Evolutionary conservation across 768 basidiomycete species (phyloP).

Genomic region (Boletus subcaerulescens): DNA sequence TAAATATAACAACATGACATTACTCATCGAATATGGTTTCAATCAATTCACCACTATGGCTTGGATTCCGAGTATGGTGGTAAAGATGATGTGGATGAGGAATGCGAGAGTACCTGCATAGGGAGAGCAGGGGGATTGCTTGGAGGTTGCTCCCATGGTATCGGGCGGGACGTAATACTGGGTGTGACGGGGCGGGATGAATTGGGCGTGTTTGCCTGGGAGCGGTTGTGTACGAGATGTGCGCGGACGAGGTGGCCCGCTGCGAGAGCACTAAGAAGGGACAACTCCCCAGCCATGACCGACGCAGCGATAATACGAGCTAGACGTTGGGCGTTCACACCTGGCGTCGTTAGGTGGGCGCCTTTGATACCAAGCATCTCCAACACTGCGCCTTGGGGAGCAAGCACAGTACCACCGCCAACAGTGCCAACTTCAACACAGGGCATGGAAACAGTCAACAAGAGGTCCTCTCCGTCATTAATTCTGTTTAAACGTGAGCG

Average conservation of each 20-base stretch:
- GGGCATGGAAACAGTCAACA: constrained; percentile 97
- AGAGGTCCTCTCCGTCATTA: constrained; percentile 85
- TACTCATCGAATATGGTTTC: constrained; percentile 2
- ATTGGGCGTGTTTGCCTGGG: constrained; percentile 74
- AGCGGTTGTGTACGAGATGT: constrained; percentile 90
- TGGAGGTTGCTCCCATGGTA: constrained; percentile 24
- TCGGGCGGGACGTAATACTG: constrained; percentile 30
- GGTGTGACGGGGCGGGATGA: constrained; percentile 61
- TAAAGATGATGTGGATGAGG: constrained; percentile 38
- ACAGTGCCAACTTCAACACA: constrained; percentile 98
- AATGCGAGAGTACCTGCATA: constrained; percentile 28
- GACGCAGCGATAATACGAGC: constrained; percentile 87
- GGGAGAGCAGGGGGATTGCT: constrained; percentile 6
- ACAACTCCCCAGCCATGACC: constrained; percentile 97
- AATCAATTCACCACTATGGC: constrained; percentile 4
- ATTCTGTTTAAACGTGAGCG: constrained; percentile 44
- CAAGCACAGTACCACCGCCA: constrained; percentile 92
- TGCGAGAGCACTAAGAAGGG: constrained; percentile 86
- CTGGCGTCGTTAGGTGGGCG: constrained; percentile 82
- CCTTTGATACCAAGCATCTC: constrained; percentile 93
- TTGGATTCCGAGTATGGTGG: constrained; percentile 41
- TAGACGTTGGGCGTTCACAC: constrained; percentile 84
- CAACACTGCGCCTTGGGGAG: constrained; percentile 85
- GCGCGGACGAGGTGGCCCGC: constrained; percentile 94
- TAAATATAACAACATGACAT: constrained; percentile 16